Evolutionary conservation across 805 yeast genomes (phyloP), one percentile per base, ranked within the genome.

Genomic region (Cyberlindnera mrakii): DNA sequence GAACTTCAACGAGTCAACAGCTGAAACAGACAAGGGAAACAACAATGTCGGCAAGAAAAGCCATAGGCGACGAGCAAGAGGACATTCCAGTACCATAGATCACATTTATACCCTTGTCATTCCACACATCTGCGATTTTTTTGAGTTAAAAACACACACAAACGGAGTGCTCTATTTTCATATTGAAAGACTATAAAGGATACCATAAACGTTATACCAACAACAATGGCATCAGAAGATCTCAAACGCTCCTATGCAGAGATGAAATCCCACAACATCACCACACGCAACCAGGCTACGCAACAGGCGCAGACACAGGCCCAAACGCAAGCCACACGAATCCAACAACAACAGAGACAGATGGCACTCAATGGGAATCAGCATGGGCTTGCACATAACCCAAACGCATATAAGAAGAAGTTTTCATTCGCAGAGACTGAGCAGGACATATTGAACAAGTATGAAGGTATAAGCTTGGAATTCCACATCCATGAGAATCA

Each of bases 401-500:
- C 45, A 18, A 20, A 13, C 10, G 19, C 66, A 74, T 11, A 70
- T 68, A 52, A 41, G 42, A 67, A 72, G 35, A 67, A 63, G 23
- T 73, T 74, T 55, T 74, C 77, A 37, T 84, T 82, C 55, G 79
- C 83, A 10, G 87, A 85, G 54, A 79, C 89, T 9, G 66, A 84
- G 17, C 84, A 78, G 45, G 86, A 82, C 39, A 72, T 93, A 8
- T 63, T 93, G 52, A 77, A 78, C 46, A 90, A 89, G 60, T 90
- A 82, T 60, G 80, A 82, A 51, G 77, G 78, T 44, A 76, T 75
- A 47, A 85, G 91, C 33, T 65, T 91, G 46, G 95, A 81, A 50
- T 82, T 91, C 55, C 97, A 91, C 57, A 88, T 91, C 19, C 90
- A 86, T 63, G 93, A 88, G 54, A 88, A 87, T 44, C 96, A 90